Base-by-base conservation (phyloP, 495 filamentous ascomycete genomes). In the Cercophora sp. region DNA sequence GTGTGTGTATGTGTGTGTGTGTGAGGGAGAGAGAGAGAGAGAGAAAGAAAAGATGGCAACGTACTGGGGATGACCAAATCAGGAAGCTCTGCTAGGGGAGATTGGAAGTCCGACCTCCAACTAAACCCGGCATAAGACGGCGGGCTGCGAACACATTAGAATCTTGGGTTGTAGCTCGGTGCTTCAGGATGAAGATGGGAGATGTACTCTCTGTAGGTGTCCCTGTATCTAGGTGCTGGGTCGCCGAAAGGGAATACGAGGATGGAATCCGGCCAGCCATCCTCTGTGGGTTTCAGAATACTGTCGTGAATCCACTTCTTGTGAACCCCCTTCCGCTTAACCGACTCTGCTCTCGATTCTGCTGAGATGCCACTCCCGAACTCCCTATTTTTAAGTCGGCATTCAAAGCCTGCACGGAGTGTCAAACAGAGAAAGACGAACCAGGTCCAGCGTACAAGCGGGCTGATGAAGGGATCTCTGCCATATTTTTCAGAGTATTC, bases 1-100 rank as follows among this genome's bases (percentile, higher is more conserved):
- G n/a, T n/a, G n/a, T n/a, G n/a, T n/a, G n/a, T n/a, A n/a, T n/a
- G n/a, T n/a, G n/a, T n/a, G n/a, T n/a, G n/a, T n/a, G n/a, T n/a
- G n/a, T n/a, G n/a, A n/a, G n/a, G n/a, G n/a, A n/a, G n/a, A n/a
- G n/a, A n/a, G n/a, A n/a, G n/a, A n/a, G n/a, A n/a, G n/a, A n/a
- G n/a, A n/a, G n/a, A n/a, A n/a, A n/a, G n/a, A n/a, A n/a, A n/a
- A n/a, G n/a, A n/a, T n/a, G n/a, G n/a, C n/a, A n/a, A n/a, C n/a
- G 36, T 40, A 40, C 36, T 18, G 15, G 39, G 39, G 22, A 42
- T 19, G 39, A 42, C 39, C 15, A 42, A 42, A 42, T 42, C 39
- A 19, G 39, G 39, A 19, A 42, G 39, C 39, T 42, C 39, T 3
- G 39, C 39, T 19, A 42, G 18, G 39, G 39, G 39, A 2, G 39